Conservation (phyloP, 2,329 filamentous ascomycete genomes). For the Diaporthe sp. region DNA sequence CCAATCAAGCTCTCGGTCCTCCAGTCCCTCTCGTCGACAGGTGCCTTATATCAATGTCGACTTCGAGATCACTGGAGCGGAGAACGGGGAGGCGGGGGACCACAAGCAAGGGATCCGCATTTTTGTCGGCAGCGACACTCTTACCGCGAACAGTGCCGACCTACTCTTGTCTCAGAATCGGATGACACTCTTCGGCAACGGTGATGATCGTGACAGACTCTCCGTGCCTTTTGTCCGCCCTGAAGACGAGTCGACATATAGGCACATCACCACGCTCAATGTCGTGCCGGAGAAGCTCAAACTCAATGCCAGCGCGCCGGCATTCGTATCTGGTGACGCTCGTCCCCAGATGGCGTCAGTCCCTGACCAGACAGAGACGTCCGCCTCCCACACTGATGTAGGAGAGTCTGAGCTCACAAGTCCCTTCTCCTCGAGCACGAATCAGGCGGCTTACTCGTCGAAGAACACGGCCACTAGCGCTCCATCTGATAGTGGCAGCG, state of each 20-base stretch:
- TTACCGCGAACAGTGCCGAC: constrained; percentile 89
- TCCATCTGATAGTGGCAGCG: constrained; percentile 56
- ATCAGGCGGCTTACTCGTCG: constrained; percentile 46
- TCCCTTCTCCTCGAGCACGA: constrained; percentile 41
- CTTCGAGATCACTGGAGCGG: constrained; percentile 77
- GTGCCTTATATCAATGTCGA: constrained; percentile 84
- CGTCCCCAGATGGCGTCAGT: constrained; percentile 36
- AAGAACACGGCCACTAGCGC: constrained; percentile 49
- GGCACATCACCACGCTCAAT: constrained; percentile 75
- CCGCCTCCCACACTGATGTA: constrained; percentile 41
- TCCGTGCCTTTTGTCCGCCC: constrained; percentile 93
- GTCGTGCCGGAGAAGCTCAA: constrained; percentile 65
- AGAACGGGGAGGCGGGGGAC: constrained; percentile 59
- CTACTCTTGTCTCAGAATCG: constrained; percentile 92
- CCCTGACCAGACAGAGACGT: constrained; percentile 36
- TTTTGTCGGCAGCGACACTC: constrained; percentile 88
- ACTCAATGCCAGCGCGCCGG: constrained; percentile 64
- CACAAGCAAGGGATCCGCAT: constrained; percentile 79
- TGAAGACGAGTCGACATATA: constrained; percentile 86
- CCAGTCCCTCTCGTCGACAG: constrained; percentile 75
- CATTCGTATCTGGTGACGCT: constrained; percentile 50
- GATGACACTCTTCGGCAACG: constrained; percentile 84
- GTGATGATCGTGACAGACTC: constrained; percentile 79
- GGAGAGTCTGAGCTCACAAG: constrained; percentile 42
- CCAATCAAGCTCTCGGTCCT: constrained; percentile 77